Evolutionary conservation across 352 stramenopile species (phyloP), one percentile per base, ranked within the genome.

Genomic region (Phytophthora citricola): DNA sequence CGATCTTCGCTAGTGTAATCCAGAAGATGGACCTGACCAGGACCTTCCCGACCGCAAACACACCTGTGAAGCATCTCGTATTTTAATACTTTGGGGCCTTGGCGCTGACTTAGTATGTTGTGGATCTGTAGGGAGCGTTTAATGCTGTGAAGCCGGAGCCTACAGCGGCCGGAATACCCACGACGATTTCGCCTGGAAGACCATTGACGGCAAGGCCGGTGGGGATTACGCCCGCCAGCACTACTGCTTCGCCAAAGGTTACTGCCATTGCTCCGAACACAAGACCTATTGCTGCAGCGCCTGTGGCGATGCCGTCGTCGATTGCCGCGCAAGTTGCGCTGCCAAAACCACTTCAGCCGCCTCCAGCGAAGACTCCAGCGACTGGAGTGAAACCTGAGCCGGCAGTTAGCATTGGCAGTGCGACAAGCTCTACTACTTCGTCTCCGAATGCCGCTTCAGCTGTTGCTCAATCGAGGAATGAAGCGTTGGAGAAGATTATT

Each of bases 21-120:
- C 88, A 95, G 71, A 90, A 93, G 54, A 90, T 95, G 69, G 83
- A 94, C 26, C 71, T 93, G 14, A 85, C 86, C 10, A 69, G 82
- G 20, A 87, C 83, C 6, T 85, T 91, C 54, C 84, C 82, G 6
- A 64, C 70, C 9, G 68, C 38, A n/a, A 73, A 61, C 31, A 20
- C 64, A 12, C 38, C 62, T 44, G 67, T 75, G 45, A 36, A 40
- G 22, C 38, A 17, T 31, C 11, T 47, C n/a, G 9, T 14, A 55
- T 47, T 27, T 27, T 32, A 5, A n/a, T 10, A 34, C 4, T 22
- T 43, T 22, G 1, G 6, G 20, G 22, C 15, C 14, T 56, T 9
- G 4, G 11, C 36, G 38, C 47, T 65, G n/a, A 58, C 45, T 31
- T 49, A 45, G 32, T 58, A 39, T 56, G 1, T 51, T n/a, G n/a